A percentile compares a stretch with the other conserved stretches of the same genome.
phyloP scores from a whole-genome alignment of 164 flowering plant species.

The Annona cherimola region DNA sequence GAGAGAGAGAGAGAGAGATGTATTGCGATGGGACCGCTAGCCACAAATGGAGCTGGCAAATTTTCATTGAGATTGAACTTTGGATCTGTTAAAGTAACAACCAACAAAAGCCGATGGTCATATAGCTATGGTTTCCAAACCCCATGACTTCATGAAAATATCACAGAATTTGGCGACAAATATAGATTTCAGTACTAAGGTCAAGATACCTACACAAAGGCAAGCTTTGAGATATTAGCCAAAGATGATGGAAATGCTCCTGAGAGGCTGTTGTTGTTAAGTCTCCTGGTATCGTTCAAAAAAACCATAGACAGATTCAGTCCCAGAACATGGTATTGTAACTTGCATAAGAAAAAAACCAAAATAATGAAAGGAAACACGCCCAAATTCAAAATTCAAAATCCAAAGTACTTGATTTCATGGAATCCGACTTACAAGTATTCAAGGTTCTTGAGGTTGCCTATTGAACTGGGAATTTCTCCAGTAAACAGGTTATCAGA shows the following conservation, averaged over 20 bases:
- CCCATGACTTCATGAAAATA: neutral
- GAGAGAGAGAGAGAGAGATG: too few species aligned
- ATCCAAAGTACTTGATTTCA: neutral
- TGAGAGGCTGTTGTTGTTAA: constrained; percentile 83
- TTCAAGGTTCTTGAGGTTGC: constrained; percentile 50
- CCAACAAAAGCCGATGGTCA: neutral
- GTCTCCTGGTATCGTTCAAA: constrained; percentile 57
- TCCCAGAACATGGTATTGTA: neutral
- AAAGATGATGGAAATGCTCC: constrained; percentile 67
- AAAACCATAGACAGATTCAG: constrained; percentile 15
- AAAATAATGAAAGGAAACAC: neutral
- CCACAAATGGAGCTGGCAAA: too few species aligned
- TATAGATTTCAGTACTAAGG: neutral
- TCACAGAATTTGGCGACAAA: neutral
- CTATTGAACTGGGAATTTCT: constrained; percentile 53
- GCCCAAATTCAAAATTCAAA: neutral
- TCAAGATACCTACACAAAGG: constrained; percentile 59
- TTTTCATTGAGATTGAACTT: too few species aligned
- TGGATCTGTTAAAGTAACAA: neutral
- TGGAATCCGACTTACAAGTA: constrained; percentile 74
- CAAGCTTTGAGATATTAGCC: constrained; percentile 75
- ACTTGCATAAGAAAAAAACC: neutral
- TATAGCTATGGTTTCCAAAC: neutral
- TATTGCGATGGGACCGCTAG: too few species aligned
- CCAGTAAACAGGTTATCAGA: constrained; percentile 67